Evolutionary conservation across 2,329 filamentous ascomycete genomes (phyloP), one percentile per base, ranked within the genome.

Genomic region (Exophiala alcalophila): DNA sequence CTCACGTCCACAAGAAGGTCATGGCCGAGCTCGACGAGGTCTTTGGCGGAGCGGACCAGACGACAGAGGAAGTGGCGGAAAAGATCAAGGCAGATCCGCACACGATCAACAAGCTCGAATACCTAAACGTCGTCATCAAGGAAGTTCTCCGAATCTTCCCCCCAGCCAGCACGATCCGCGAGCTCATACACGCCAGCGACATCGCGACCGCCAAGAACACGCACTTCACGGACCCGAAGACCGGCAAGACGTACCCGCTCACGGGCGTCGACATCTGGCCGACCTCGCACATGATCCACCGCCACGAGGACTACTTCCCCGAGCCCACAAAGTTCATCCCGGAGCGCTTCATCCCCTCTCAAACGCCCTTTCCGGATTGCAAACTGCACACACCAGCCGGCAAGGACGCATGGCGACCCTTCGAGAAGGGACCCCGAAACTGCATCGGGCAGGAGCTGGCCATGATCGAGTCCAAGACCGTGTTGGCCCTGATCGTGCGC

Each of bases 401-500:
- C 32, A 67, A 70, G 35, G 67, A 69, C 40, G 73, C 74, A 1
- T 81, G 68, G 67, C 67, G 76, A 6, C 66, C 73, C 0, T 81
- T 81, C 56, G 73, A 75, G 51, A 65, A 70, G 41, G 77, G 78
- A 0, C 65, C 69, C 2, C 59, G 77, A 9, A 73, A 72, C 37
- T 82, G 77, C 53, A 69, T 80, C n/a, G 77, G 76, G 1, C 73
- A 78, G 57, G 71, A 74, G 49, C 62, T 80, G 30, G 76, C 71
- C 1, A 68, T 72, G 59, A 61, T 76, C 11, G 76, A 80, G 59
- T 55, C 73, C 15, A 70, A 70, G 49, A 61, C 74, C 45, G 64
- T 74, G 5, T 58, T 80, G 19, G 69, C 71, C 3, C 68, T 76
- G 57, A 70, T 70, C 0, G 56, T 71, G 57, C 19, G 74, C 34